A percentile compares a stretch with the other conserved stretches of the same genome.
Conservation (phyloP, 306 rosid species). For the Ormosia semicastrata region DNA sequence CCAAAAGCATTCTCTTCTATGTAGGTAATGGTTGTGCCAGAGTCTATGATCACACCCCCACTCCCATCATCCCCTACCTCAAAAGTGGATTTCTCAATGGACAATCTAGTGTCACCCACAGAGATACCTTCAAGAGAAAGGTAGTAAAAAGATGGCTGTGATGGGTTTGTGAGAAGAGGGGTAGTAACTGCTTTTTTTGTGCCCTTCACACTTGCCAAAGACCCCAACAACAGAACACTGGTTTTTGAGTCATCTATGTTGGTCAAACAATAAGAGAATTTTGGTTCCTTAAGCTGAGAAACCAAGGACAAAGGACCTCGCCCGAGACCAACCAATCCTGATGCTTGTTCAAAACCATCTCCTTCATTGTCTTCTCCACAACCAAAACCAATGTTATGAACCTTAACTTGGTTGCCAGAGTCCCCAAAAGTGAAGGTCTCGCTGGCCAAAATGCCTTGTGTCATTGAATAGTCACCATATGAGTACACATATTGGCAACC, state of each 20-base stretch:
- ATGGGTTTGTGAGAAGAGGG: conserved; percentile 62
- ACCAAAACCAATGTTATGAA: conserved; percentile 66
- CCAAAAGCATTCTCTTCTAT: conserved; percentile 47
- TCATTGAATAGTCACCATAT: conserved; percentile 76
- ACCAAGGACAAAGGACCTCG: conserved; percentile 82
- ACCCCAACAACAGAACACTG: conserved; percentile 68
- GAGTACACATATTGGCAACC: conserved; percentile 64
- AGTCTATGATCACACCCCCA: conserved; percentile 85
- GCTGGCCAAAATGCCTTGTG: conserved; percentile 63
- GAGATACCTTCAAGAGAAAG: conserved; percentile 79
- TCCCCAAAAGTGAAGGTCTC: conserved; percentile 79
- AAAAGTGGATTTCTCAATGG: conserved; percentile 49
- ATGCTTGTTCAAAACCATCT: conserved; percentile 71
- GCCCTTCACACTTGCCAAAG: conserved; percentile 38
- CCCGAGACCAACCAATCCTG: conserved; percentile 79
- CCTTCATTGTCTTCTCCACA: conserved; percentile 85
- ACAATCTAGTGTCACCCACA: conserved; percentile 52
- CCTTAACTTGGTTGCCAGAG: conserved; percentile 4
- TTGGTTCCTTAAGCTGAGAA: conserved; percentile 70
- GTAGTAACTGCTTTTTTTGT: conserved; percentile 32
- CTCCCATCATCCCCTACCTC: conserved; percentile 56
- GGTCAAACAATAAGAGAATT: conserved; percentile 76
- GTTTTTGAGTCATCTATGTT: conserved; percentile 53
- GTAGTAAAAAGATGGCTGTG: conserved; percentile 72
- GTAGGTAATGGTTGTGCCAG: conserved; percentile 83